Evolutionary conservation across 1,284 basidiomycete species (phyloP).

Genomic region (Leccinum proximum): DNA sequence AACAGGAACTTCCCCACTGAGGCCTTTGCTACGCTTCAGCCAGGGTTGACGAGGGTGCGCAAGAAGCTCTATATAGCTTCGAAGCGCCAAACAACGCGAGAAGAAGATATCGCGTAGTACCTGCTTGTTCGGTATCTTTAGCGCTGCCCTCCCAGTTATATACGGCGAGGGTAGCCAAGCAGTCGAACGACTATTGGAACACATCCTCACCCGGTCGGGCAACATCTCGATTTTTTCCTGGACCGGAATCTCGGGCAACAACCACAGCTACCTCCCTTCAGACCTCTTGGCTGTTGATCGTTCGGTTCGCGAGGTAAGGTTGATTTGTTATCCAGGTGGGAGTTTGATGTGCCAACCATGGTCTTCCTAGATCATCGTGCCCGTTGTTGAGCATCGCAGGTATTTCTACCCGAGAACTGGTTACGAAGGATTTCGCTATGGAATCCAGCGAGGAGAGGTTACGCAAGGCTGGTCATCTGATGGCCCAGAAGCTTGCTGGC

Average conservation of each 20-base stretch:
- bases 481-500: constrained; percentile 97
- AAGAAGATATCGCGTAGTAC: neutral
- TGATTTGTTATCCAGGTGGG: neutral
- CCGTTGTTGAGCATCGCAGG: constrained; percentile 99
- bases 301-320: constrained; percentile 86
- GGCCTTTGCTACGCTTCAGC: neutral
- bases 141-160: neutral
- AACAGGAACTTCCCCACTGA: neutral
- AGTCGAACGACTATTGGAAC: neutral
- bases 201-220: neutral
- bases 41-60: neutral
- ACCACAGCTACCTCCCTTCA: neutral
- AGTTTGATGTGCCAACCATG: neutral
- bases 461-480: constrained; percentile 90
- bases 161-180: neutral
- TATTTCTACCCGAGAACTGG: constrained; percentile 95
- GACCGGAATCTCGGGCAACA: neutral
- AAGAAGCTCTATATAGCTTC: neutral
- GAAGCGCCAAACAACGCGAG: neutral
- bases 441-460: constrained; percentile 92
- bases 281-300: constrained; percentile 79
- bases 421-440: constrained; percentile 96
- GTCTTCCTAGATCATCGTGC: constrained; percentile 78
- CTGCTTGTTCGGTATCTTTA: neutral
- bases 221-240: neutral